Conservation (phyloP, 1,139 yeast genomes). For the Arxiozyma heterogenica region DNA sequence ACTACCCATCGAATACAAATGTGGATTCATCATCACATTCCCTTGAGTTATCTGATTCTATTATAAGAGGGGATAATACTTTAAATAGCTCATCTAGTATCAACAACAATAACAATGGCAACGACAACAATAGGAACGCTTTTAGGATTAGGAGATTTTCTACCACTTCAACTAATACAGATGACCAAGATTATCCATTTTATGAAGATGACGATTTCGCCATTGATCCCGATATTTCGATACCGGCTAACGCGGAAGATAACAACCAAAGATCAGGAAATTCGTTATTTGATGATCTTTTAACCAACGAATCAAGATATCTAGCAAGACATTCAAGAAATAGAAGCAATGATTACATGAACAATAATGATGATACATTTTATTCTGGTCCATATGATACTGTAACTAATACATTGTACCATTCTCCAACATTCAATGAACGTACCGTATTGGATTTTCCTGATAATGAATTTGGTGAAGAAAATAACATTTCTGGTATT, state of each 20-base stretch:
- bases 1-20: constrained; percentile 3
- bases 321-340: neutral
- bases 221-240: constrained; percentile 5
- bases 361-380: constrained; percentile 1
- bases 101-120: neutral
- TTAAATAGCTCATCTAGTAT: neutral
- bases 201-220: constrained; percentile 1
- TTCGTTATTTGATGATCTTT: neutral
- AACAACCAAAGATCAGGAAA: neutral
- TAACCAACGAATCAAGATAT: neutral
- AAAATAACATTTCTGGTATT: constrained; percentile 41
- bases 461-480: constrained; percentile 21
- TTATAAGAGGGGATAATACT: neutral
- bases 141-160: constrained; percentile 27
- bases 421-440: neutral
- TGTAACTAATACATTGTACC: neutral
- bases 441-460: constrained; percentile 8
- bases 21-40: constrained; percentile 2
- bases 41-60: neutral
- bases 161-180: constrained; percentile 17
- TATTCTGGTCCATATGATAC: constrained; percentile 1
- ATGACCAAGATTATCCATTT: constrained; percentile 2
- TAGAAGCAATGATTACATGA: neutral
- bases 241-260: neutral
- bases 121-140: constrained; percentile 12